Base-by-base conservation (phyloP, 257 asterid genomes). In the Scutellaria galericulata region DNA sequence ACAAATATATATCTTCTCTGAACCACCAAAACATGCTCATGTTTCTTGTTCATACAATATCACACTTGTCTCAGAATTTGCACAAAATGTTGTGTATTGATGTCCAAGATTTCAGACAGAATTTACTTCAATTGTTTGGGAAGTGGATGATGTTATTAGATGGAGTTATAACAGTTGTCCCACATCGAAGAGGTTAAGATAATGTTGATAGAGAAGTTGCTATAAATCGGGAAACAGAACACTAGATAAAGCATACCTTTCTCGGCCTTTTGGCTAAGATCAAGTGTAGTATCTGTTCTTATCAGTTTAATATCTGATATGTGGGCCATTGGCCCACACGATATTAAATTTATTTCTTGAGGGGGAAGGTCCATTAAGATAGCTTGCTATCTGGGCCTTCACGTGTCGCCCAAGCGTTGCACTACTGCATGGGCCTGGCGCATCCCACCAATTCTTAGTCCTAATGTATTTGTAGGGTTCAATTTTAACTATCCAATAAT, bases 221-320 rank as follows among this genome's bases (percentile, higher is more conserved):
- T 31, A 31, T 31, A 31, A 31, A 31, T 2, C 2, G 37, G 37
- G 37, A 31, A 31, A 3, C 37, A 31, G 37, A 31, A 0, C 2
- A 31, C 37, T 31, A 4, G 5, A 31, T 0, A 31, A 31, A 31
- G 37, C 89, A 88, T 86, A 85, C 89, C 87, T 90, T 88, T 87
- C 96, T 89, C 92, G 93, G 92, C 96, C 97, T 87, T 86, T 90
- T 90, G 96, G 90, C 89, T 84, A 86, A 89, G 89, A 83, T 89
- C 89, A 81, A 85, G 93, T 88, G 90, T 87, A 85, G 89, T 85
- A 88, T 90, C 82, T 88, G 89, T 88, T 88, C 90, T 88, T 87
- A 87, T 89, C 87, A 83, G 86, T 88, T 89, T 87, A 89, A 86
- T 84, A 85, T 84, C 82, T 84, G 86, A 89, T 86, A 85, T 60